phyloP scores from a whole-genome alignment of 352 stramenopile genomes.

The Phytophthora palmivora region DNA sequence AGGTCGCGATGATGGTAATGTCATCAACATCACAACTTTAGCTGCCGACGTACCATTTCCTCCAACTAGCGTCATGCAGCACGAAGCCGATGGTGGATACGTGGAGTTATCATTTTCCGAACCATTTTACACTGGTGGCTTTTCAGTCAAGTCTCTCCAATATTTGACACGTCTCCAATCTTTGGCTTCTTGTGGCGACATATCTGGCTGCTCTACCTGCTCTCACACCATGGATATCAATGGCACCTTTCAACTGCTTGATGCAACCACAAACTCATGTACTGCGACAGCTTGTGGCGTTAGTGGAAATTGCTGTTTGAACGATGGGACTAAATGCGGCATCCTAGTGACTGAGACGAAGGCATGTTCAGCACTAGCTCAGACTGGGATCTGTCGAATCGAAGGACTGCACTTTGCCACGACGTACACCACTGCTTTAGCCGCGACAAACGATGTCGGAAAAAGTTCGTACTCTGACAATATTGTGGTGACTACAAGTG shows the following conservation, averaged over 20 bases:
- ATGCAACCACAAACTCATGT: slow-evolving; percentile 11
- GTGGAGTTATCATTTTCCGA: slow-evolving; percentile 31
- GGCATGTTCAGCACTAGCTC: slow-evolving; percentile 17
- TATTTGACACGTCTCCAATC: slow-evolving; percentile 35
- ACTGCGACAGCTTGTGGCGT: slow-evolving; percentile 6
- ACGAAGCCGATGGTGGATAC: slow-evolving; percentile 35
- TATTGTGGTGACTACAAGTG: slow-evolving; percentile 22
- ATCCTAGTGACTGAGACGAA: slow-evolving; percentile 10
- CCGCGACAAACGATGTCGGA: slow-evolving; percentile 43
- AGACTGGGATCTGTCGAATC: slow-evolving; percentile 23
- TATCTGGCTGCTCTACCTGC: slow-evolving; percentile 34
- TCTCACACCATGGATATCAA: slow-evolving; percentile 15
- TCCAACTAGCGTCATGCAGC: slow-evolving; percentile 25
- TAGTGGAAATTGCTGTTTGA: slow-evolving; percentile 29
- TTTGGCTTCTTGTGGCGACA: slow-evolving; percentile 35
- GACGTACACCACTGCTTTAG: slow-evolving; percentile 38
- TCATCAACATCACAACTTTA: slow-evolving; percentile 24
- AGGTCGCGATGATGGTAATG: slow-evolving; percentile 19
- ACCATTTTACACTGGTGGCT: slow-evolving; percentile 42
- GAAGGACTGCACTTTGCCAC: slow-evolving; percentile 40
- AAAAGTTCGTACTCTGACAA: slow-evolving; percentile 33
- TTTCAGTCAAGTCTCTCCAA: slow-evolving; percentile 11
- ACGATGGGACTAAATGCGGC: slow-evolving; percentile 29
- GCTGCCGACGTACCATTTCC: slow-evolving; percentile 23
- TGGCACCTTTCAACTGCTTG: neutral